These are phyloP conservation scores for Phyllosticta ampelicida DNA, from an alignment of 2,329 filamentous ascomycete species.

Conservation along the genomic window DNA sequence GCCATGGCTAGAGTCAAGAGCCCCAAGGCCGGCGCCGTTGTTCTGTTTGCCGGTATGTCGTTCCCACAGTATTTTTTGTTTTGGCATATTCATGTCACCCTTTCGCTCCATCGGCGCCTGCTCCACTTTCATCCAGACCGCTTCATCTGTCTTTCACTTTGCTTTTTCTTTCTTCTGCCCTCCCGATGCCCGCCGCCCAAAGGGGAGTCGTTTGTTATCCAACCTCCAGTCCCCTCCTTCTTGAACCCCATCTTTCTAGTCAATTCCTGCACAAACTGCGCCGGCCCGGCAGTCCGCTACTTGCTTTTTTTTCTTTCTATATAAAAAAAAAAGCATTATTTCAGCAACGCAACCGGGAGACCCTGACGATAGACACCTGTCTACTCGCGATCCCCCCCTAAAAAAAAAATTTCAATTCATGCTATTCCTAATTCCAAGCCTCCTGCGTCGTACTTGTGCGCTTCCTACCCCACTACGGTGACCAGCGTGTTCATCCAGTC, in stretches of 20 bases:
- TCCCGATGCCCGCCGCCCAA: background rate
- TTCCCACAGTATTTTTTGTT: background rate
- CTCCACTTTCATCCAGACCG: background rate
- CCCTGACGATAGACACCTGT: background rate
- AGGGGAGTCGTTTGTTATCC: background rate
- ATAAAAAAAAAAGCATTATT: background rate
- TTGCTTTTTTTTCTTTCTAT: no score
- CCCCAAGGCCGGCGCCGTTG: conserved; percentile 63
- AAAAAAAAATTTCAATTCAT: background rate
- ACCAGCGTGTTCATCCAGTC: no score
- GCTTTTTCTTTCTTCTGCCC: background rate
- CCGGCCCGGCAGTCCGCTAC: background rate
- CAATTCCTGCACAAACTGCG: background rate
- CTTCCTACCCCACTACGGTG: background rate
- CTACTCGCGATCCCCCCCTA: background rate
- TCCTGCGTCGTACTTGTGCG: background rate
- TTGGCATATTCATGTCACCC: conserved; percentile 5
- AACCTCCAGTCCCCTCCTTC: background rate
- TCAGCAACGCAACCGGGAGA: background rate
- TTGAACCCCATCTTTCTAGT: background rate
- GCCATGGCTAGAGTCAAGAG: conserved; percentile 59
- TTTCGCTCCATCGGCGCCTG: background rate
- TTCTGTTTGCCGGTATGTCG: conserved; percentile 57
- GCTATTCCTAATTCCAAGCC: background rate
- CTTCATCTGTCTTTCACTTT: background rate